phyloP scores from a whole-genome alignment of 257 asterid genomes.

The Verbascum thapsus region DNA sequence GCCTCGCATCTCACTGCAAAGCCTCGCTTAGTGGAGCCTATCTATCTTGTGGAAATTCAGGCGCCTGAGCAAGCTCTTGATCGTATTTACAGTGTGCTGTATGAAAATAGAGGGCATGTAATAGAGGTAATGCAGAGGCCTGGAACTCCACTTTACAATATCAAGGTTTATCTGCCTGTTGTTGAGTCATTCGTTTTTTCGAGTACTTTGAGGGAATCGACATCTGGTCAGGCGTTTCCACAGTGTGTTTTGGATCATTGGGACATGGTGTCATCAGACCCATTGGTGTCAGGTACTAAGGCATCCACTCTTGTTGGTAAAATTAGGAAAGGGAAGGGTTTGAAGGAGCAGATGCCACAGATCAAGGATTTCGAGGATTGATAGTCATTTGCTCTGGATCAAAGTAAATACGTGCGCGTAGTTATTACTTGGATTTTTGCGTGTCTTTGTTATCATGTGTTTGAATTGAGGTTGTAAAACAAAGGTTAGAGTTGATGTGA shows the following conservation, averaged over 20 bases:
- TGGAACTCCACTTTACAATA: slow-evolving; percentile 44
- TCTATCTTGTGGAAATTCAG: slow-evolving; percentile 46
- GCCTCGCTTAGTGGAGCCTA: slow-evolving; percentile 47
- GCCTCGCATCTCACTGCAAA: slow-evolving; percentile 46
- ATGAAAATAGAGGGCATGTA: slow-evolving; percentile 46
- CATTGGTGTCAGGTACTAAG: slow-evolving; percentile 33
- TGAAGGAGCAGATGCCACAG: slow-evolving; percentile 55
- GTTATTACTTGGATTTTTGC: no score
- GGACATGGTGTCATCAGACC: slow-evolving; percentile 51
- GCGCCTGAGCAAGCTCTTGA: slow-evolving; percentile 50
- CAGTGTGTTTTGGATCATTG: slow-evolving; percentile 53
- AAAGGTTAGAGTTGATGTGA: no score
- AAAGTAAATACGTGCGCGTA: no score
- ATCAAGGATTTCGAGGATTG: slow-evolving; percentile 47
- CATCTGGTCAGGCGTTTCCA: slow-evolving; percentile 54
- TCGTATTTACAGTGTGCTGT: slow-evolving; percentile 43
- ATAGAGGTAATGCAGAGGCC: slow-evolving; percentile 46
- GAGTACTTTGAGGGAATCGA: slow-evolving; percentile 45
- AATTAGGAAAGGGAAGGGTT: slow-evolving; percentile 50
- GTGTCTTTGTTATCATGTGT: no score
- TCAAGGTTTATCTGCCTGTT: slow-evolving; percentile 42
- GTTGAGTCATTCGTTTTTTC: slow-evolving; percentile 45
- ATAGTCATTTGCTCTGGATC: no score
- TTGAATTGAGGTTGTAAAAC: no score
- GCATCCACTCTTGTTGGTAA: slow-evolving; percentile 41